Evolutionary conservation across 805 yeast species (phyloP).

Genomic region (Hanseniaspora jakobsenii): DNA sequence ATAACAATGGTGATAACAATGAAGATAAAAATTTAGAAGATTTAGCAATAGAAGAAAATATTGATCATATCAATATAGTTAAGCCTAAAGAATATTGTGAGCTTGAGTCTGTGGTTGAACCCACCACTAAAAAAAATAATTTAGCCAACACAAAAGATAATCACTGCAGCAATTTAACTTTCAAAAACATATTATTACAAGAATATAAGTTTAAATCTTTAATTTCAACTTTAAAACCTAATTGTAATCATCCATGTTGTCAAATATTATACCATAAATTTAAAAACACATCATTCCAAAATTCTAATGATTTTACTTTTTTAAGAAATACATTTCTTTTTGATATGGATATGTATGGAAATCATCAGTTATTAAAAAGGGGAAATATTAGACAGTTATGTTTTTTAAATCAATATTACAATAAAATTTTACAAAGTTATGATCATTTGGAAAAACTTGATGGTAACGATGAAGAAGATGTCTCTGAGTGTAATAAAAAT

Average conservation of each 20-base stretch:
- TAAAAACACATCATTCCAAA: constrained; percentile 14
- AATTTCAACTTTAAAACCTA: constrained; percentile 15
- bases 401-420: constrained; percentile 23
- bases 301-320: constrained; percentile 15
- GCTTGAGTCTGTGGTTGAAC: too few species aligned
- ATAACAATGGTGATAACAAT: neutral
- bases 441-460: neutral
- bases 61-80: neutral
- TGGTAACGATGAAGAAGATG: too few species aligned
- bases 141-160: neutral
- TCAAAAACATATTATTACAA: constrained; percentile 12
- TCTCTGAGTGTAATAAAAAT: neutral
- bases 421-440: constrained; percentile 11
- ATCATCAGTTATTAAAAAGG: constrained; percentile 10
- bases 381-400: constrained; percentile 25
- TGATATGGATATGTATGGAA: constrained; percentile 26
- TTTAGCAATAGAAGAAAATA: neutral
- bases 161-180: neutral
- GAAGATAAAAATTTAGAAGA: neutral
- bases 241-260: constrained; percentile 20
- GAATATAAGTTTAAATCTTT: constrained; percentile 19
- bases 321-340: constrained; percentile 22
- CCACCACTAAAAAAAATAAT: neutral
- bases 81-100: neutral
- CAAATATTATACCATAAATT: neutral